A percentile compares a stretch with the other conserved stretches of the same genome.
phyloP scores from a whole-genome alignment of 2,329 filamentous ascomycete genomes.

The Keithomyces neogunnii region DNA sequence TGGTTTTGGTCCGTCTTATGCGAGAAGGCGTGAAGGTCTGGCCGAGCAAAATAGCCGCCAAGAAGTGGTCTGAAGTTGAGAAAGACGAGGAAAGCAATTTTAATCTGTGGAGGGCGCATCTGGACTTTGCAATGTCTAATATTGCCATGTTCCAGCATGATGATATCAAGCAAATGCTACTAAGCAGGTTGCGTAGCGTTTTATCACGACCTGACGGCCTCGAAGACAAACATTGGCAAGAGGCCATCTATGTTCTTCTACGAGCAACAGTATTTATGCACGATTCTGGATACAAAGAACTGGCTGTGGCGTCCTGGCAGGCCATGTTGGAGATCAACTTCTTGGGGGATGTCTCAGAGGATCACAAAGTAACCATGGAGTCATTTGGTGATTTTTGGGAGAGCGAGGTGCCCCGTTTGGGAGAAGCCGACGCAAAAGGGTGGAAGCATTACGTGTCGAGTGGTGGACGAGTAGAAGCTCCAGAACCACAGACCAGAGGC shows the following conservation, averaged over 20 bases:
- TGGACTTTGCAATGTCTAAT: constrained; percentile 65
- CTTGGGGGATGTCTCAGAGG: constrained; percentile 31
- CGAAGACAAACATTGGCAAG: constrained; percentile 11
- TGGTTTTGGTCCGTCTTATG: constrained; percentile 61
- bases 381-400: constrained; percentile 77
- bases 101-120: constrained; percentile 62
- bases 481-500: constrained; percentile 22
- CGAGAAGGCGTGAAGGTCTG: constrained; percentile 67
- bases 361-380: constrained; percentile 18
- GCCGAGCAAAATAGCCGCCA: constrained; percentile 51
- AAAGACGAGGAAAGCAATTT: constrained; percentile 29
- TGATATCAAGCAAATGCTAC: constrained; percentile 49
- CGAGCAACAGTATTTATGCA: constrained; percentile 65
- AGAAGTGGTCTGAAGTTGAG: constrained; percentile 54
- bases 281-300: constrained; percentile 70
- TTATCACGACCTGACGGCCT: constrained; percentile 6
- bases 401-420: constrained; percentile 68
- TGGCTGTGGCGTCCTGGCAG: constrained; percentile 77
- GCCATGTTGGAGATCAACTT: constrained; percentile 66
- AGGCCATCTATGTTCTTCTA: constrained; percentile 60
- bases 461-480: constrained; percentile 28
- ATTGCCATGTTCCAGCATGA: constrained; percentile 62
- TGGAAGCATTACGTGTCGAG: constrained; percentile 52
- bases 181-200: constrained; percentile 36
- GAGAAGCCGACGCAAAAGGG: constrained; percentile 62